Conservation (phyloP, 495 filamentous ascomycete species). For the Astrocystis sublimbata region DNA sequence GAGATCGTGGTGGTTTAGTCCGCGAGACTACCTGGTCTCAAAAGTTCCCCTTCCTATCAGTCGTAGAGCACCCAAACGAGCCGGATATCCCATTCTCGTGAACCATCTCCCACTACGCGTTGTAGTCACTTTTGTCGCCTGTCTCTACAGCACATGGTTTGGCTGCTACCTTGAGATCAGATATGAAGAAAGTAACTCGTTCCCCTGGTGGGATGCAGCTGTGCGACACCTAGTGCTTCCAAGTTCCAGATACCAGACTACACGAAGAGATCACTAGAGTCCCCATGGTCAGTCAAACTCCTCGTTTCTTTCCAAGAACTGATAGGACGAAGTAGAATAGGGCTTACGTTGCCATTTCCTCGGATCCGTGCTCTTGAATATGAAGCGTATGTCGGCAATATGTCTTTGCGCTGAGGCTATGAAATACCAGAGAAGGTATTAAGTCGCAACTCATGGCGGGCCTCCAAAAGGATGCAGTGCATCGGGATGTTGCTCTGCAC, state of each 20-base stretch:
- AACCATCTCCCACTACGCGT: conserved; percentile 85
- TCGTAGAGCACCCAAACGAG: conserved; percentile 92
- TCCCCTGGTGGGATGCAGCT: conserved; percentile 98
- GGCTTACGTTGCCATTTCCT: conserved; percentile 78
- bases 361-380: conserved; percentile 69
- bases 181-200: conserved; percentile 98
- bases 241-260: conserved; percentile 99
- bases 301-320: background rate
- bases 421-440: conserved; percentile 75
- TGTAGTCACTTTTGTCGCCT: conserved; percentile 75
- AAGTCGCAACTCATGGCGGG: conserved; percentile 87
- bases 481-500: conserved; percentile 74
- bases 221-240: conserved; percentile 93
- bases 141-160: conserved; percentile 57
- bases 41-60: conserved; percentile 85
- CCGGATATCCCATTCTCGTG: conserved; percentile 87
- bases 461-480: conserved; percentile 94
- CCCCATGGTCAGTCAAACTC: background rate
- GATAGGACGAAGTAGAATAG: conserved; percentile 20
- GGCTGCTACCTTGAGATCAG: conserved; percentile 77
- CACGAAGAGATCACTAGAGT: conserved; percentile 55
- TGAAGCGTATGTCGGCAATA: background rate
- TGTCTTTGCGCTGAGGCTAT: background rate
- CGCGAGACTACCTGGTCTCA: conserved; percentile 87
- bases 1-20: conserved; percentile 92